phyloP scores from a whole-genome alignment of 73 alveolate genomes.

The Tetrahymena thermophila region DNA sequence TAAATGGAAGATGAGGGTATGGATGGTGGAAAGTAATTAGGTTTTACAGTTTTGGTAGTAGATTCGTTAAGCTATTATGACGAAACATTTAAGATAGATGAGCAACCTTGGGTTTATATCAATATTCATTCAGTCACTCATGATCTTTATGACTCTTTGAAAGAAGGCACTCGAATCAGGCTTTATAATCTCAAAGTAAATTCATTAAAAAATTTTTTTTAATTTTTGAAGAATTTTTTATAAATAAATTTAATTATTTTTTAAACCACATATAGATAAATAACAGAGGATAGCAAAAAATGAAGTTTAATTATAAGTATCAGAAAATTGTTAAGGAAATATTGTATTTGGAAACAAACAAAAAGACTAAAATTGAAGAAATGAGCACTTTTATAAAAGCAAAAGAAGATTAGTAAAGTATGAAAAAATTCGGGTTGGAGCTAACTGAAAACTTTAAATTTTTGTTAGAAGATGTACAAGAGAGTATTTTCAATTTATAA shows the following conservation, averaged over 20 bases:
- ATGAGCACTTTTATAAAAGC: not conserved
- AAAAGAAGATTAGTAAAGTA: not conserved
- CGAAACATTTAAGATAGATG: not conserved
- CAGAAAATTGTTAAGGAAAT: not conserved
- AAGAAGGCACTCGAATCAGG: not conserved
- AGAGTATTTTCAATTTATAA: not conserved
- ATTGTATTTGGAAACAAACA: not conserved
- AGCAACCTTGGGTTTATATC: not conserved
- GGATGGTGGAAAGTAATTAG: not conserved
- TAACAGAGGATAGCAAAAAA: not conserved
- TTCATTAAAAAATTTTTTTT: not conserved
- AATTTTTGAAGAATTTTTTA: not conserved
- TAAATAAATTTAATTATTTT: not conserved
- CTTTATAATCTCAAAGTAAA: not conserved
- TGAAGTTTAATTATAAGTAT: not conserved
- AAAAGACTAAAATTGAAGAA: not conserved
- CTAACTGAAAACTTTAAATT: not conserved
- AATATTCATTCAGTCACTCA: not conserved
- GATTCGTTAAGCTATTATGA: not conserved
- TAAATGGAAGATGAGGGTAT: not conserved
- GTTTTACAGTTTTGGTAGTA: not conserved
- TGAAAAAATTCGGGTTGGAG: not conserved
- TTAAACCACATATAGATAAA: not conserved
- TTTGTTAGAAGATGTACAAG: not conserved
- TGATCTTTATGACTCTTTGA: not conserved